These are phyloP conservation scores for Melanopsichium pennsylvanicum DNA, from an alignment of 1,284 basidiomycete genomes.

Conservation along the genomic window DNA sequence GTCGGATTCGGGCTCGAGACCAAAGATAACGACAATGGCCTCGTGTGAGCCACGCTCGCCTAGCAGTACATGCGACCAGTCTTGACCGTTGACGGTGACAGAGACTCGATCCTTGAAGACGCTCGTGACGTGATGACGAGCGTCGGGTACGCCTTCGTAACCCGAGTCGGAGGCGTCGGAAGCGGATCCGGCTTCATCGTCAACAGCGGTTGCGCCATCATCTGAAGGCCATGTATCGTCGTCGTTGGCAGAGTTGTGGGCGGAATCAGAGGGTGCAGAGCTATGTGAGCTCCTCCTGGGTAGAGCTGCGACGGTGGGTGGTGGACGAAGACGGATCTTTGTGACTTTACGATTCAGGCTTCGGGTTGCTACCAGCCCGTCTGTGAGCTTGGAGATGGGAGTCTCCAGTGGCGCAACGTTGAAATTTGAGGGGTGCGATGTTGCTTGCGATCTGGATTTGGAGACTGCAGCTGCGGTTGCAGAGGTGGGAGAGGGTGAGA, in stretches of 20 bases:
- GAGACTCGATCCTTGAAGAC: conserved; percentile 52
- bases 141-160: conserved; percentile 22
- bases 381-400: conserved; percentile 39
- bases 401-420: conserved; percentile 12
- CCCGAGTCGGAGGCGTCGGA: conserved; percentile 50
- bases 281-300: conserved; percentile 33
- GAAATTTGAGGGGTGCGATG: neutral
- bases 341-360: conserved; percentile 52
- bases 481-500: conserved; percentile 32
- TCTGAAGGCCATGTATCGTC: conserved; percentile 50
- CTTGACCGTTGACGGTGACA: conserved; percentile 49
- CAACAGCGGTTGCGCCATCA: conserved; percentile 46
- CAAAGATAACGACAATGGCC: conserved; percentile 60
- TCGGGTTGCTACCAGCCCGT: conserved; percentile 48
- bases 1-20: conserved; percentile 46
- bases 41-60: conserved; percentile 53
- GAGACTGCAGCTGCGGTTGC: conserved; percentile 22
- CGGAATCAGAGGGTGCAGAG: conserved; percentile 35
- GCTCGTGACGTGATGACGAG: conserved; percentile 23
- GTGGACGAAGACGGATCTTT: conserved; percentile 42
- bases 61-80: conserved; percentile 57
- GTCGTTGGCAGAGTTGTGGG: conserved; percentile 34
- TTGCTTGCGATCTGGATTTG: conserved; percentile 8
- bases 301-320: conserved; percentile 30
- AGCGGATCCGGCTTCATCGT: conserved; percentile 42